Evolutionary conservation across 768 basidiomycete genomes (phyloP).

Genomic region (Collybiopsis confluens): DNA sequence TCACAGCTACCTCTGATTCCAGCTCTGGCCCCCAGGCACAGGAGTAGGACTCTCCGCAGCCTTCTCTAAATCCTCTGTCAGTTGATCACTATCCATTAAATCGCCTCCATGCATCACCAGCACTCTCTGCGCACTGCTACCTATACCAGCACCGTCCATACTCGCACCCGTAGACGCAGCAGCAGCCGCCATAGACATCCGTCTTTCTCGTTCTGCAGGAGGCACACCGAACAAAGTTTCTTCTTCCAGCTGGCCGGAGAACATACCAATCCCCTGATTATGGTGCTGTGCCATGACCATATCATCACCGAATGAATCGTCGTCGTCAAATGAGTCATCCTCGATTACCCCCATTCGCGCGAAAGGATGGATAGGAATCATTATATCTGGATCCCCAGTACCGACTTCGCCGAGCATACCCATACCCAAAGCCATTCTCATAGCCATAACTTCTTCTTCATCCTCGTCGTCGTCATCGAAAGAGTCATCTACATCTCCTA

Average conservation of each 20-base stretch:
- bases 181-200: not conserved
- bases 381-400: conserved; percentile 15
- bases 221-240: conserved; percentile 74
- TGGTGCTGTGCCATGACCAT: not conserved
- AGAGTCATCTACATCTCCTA: conserved; percentile 11
- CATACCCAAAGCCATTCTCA: not conserved
- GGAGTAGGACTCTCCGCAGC: conserved; percentile 70
- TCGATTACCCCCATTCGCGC: conserved; percentile 46
- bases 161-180: no score
- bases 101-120: conserved; percentile 61
- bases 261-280: no score
- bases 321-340: conserved; percentile 51
- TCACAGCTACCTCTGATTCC: conserved; percentile 12
- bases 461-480: conserved; percentile 40
- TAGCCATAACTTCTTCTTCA: conserved; percentile 24
- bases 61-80: conserved; percentile 41
- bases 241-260: conserved; percentile 42
- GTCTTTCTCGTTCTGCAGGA: conserved; percentile 42
- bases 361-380: conserved; percentile 56
- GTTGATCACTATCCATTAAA: conserved; percentile 59
- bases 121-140: conserved; percentile 24
- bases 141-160: conserved; percentile 6
- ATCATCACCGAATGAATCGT: conserved; percentile 46
- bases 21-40: conserved; percentile 15
- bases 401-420: conserved; percentile 9